Conservation (phyloP, 805 yeast species). For the Schwanniomyces occidentalis region DNA sequence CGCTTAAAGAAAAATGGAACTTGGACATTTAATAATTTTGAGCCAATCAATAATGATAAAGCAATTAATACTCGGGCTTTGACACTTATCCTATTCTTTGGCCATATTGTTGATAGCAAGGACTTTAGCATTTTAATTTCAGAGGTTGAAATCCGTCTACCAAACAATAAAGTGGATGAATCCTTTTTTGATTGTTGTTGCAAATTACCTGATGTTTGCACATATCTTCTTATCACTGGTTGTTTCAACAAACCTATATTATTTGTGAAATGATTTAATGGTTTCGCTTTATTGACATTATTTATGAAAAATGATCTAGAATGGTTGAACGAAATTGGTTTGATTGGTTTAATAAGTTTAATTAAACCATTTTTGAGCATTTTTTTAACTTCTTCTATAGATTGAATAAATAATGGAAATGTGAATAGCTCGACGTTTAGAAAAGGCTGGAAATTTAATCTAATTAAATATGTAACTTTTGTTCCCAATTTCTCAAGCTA, state of each 20-base stretch:
- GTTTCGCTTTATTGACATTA: no score
- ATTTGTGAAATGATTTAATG: no score
- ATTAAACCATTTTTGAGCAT: conserved; percentile 1
- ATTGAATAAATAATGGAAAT: no score
- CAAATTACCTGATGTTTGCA: no score
- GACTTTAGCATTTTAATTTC: conserved; percentile 61
- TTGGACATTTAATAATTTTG: conserved; percentile 88
- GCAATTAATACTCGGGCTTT: conserved; percentile 78
- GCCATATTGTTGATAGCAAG: conserved; percentile 76
- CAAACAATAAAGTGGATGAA: conserved; percentile 21
- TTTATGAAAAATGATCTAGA: conserved; percentile 1
- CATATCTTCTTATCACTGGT: no score
- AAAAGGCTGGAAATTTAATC: no score
- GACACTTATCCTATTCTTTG: conserved; percentile 64
- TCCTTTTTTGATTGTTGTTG: no score
- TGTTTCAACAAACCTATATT: no score
- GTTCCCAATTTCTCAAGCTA: no score
- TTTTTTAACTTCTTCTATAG: no score
- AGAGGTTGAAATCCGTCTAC: conserved; percentile 34
- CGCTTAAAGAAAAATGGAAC: conserved; percentile 91
- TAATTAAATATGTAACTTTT: no score
- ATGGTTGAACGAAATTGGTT: neutral
- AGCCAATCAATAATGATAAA: conserved; percentile 65
- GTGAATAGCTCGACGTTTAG: no score
- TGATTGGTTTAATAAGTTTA: neutral